These are phyloP conservation scores for Tothia fuscella DNA, from an alignment of 2,329 filamentous ascomycete species.

Conservation along the genomic window DNA sequence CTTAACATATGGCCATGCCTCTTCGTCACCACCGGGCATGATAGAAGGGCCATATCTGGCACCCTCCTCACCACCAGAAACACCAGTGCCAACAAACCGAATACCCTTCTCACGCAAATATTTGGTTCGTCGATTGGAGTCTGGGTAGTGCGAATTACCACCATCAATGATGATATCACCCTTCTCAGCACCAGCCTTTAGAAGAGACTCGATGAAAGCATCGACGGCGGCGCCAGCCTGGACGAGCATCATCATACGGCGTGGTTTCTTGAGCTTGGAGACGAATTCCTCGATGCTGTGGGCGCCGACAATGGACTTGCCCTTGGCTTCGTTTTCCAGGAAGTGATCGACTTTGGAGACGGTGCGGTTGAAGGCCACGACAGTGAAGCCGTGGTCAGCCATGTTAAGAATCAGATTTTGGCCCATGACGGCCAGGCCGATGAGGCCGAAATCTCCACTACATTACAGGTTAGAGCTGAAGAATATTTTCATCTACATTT, in stretches of 20 bases:
- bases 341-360: constrained; percentile 45
- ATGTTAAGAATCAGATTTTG: constrained; percentile 45
- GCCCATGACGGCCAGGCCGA: constrained; percentile 38
- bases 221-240: constrained; percentile 97
- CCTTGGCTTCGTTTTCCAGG: constrained; percentile 37
- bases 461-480: constrained; percentile 15
- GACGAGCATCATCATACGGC: constrained; percentile 96
- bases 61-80: constrained; percentile 98
- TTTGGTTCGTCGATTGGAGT: constrained; percentile 92
- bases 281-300: constrained; percentile 91
- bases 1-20: constrained; percentile 97
- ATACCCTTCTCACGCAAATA: constrained; percentile 82
- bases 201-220: constrained; percentile 93
- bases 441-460: constrained; percentile 41
- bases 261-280: constrained; percentile 91
- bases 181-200: constrained; percentile 56
- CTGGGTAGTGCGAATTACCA: constrained; percentile 98
- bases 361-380: constrained; percentile 97
- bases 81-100: constrained; percentile 91
- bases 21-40: constrained; percentile 98
- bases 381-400: constrained; percentile 65
- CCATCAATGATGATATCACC: constrained; percentile 99
- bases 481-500: neutral
- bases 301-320: constrained; percentile 90
- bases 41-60: constrained; percentile 92